A percentile compares a stretch with the other conserved stretches of the same genome.
phyloP scores from a whole-genome alignment of 805 yeast genomes.

The Candida argentea region DNA sequence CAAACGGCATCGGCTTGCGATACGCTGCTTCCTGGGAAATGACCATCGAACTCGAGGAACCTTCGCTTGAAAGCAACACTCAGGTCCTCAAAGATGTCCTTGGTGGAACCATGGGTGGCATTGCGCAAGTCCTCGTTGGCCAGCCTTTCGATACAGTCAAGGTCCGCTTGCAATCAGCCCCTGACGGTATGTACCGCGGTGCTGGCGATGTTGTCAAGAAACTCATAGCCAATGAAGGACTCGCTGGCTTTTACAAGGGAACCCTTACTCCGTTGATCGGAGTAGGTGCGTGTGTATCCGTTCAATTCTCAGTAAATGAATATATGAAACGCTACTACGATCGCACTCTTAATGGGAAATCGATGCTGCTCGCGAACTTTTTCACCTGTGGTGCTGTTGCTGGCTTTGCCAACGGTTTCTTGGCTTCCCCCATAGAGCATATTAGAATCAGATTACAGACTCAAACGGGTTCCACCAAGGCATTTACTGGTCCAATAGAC shows the following conservation, averaged over 20 bases:
- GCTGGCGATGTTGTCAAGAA: constrained; percentile 70
- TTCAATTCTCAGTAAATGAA: constrained; percentile 93
- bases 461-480: constrained; percentile 47
- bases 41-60: constrained; percentile 37
- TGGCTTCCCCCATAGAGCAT: constrained; percentile 93
- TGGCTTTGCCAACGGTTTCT: constrained; percentile 79
- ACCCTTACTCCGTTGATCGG: constrained; percentile 38
- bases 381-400: constrained; percentile 85
- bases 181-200: constrained; percentile 63
- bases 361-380: constrained; percentile 53
- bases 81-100: constrained; percentile 66
- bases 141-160: constrained; percentile 96
- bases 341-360: constrained; percentile 31
- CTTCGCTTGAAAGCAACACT: constrained; percentile 20
- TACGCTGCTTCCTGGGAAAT: too few species aligned
- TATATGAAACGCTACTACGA: constrained; percentile 77
- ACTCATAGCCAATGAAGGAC: constrained; percentile 40
- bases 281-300: constrained; percentile 94
- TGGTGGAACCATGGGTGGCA: constrained; percentile 93
- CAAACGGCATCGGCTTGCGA: not conserved
- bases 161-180: constrained; percentile 83
- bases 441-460: constrained; percentile 91
- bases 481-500: constrained; percentile 65
- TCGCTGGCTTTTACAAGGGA: constrained; percentile 34
- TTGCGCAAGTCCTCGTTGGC: constrained; percentile 90